These are phyloP conservation scores for Moringa oleifera DNA, from an alignment of 345 rosid genomes.

Conservation along the genomic window DNA sequence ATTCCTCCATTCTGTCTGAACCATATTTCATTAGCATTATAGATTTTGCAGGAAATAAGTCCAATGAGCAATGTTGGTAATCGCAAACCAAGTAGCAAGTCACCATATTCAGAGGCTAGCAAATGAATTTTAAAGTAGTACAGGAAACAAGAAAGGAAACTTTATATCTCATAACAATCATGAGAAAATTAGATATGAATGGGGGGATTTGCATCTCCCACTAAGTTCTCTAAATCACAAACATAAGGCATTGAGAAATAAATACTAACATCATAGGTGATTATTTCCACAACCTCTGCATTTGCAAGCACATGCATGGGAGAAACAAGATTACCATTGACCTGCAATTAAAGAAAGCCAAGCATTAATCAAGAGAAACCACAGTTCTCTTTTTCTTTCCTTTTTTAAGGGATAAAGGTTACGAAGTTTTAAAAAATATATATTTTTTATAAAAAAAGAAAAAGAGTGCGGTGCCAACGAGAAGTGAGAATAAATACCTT, in stretches of 20 bases:
- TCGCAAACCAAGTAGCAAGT: background rate
- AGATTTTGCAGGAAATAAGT: background rate
- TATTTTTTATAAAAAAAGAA: background rate
- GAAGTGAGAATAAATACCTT: conserved; percentile 49
- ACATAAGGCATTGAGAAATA: conserved; percentile 6
- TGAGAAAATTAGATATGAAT: background rate
- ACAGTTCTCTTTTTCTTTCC: background rate
- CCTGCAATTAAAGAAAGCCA: conserved; percentile 48
- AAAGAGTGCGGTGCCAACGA: background rate
- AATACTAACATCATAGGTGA: conserved; percentile 79
- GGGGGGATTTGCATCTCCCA: background rate
- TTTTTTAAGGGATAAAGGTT: background rate
- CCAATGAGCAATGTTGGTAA: background rate
- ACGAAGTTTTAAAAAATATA: no score
- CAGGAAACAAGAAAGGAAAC: background rate
- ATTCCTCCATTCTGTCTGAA: background rate
- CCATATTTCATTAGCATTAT: background rate
- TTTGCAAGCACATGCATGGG: conserved; percentile 78
- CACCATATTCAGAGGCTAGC: background rate
- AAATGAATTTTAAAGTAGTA: background rate
- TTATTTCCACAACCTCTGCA: conserved; percentile 98
- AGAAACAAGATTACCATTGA: conserved; percentile 92
- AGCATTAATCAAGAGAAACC: background rate
- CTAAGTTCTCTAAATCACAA: background rate
- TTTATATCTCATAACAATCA: background rate